Evolutionary conservation across 2,329 filamentous ascomycete genomes (phyloP).

Genomic region (Pseudocercospora musae): DNA sequence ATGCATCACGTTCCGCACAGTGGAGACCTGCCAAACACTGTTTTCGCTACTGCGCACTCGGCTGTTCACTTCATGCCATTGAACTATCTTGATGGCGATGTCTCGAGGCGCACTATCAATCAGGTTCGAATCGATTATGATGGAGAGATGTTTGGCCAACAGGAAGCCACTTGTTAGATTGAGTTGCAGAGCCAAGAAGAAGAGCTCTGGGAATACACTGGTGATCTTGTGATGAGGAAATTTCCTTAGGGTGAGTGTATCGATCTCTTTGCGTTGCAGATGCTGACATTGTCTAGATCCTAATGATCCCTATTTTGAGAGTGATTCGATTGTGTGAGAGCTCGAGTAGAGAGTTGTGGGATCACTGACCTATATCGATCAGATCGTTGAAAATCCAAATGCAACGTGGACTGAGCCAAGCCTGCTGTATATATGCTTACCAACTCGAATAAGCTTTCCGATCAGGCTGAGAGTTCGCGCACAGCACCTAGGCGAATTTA

Average conservation of each 20-base stretch:
- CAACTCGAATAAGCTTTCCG: background rate
- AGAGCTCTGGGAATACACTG: conserved; percentile 33
- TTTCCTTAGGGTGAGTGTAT: conserved; percentile 35
- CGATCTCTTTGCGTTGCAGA: background rate
- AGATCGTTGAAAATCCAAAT: too few species aligned
- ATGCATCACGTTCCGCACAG: conserved; percentile 59
- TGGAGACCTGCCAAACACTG: conserved; percentile 53
- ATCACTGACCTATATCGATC: too few species aligned
- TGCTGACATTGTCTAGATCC: background rate
- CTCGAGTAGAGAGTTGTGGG: background rate
- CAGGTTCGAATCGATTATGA: conserved; percentile 42
- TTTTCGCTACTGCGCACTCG: conserved; percentile 48
- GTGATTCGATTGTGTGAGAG: background rate
- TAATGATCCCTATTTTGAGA: background rate
- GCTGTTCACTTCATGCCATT: conserved; percentile 42
- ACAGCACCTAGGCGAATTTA: background rate
- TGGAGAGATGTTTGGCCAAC: conserved; percentile 36
- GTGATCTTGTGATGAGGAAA: conserved; percentile 39
- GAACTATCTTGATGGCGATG: conserved; percentile 45
- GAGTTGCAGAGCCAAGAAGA: conserved; percentile 28
- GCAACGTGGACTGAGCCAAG: background rate
- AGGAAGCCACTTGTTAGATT: conserved; percentile 31
- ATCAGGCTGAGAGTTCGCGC: background rate
- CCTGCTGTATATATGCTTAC: background rate
- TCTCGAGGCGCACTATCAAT: conserved; percentile 41